Evolutionary conservation across 257 asterid genomes (phyloP).

Genomic region (Mentha longifolia): DNA sequence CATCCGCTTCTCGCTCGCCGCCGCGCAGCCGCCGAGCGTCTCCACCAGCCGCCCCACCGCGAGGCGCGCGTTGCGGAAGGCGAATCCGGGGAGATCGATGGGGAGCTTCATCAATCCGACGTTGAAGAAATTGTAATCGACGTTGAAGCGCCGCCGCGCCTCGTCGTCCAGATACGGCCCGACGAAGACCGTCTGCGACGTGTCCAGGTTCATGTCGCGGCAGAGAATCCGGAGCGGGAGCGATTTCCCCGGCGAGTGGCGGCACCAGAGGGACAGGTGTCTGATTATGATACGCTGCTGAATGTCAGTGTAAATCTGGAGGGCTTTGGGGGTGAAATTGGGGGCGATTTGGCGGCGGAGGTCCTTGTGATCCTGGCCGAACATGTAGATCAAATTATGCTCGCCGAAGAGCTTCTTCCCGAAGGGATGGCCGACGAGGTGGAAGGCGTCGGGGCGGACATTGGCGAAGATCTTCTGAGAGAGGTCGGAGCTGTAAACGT

Average conservation of each 20-base stretch:
- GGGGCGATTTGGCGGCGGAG: constrained; percentile 86
- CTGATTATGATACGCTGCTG: constrained; percentile 69
- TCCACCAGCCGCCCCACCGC: constrained; percentile 64
- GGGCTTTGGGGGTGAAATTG: constrained; percentile 80
- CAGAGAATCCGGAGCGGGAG: constrained; percentile 68
- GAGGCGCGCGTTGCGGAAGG: constrained; percentile 76
- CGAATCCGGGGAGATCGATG: constrained; percentile 84
- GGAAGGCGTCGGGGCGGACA: constrained; percentile 93
- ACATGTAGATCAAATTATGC: constrained; percentile 82
- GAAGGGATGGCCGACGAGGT: constrained; percentile 86
- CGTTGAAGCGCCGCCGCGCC: constrained; percentile 57
- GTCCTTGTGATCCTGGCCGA: constrained; percentile 83
- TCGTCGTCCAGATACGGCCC: constrained; percentile 66
- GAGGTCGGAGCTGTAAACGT: constrained; percentile 70
- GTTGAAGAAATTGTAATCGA: constrained; percentile 75
- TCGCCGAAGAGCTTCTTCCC: constrained; percentile 91
- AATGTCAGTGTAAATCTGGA: constrained; percentile 59
- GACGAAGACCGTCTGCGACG: constrained; percentile 88
- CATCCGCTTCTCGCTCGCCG: constrained; percentile 67
- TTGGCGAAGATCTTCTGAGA: constrained; percentile 82
- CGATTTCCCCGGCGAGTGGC: constrained; percentile 27
- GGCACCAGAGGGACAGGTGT: constrained; percentile 65
- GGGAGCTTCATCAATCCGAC: constrained; percentile 88
- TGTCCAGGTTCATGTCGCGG: constrained; percentile 85
- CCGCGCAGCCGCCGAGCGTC: constrained; percentile 63